Conservation (phyloP, 179 eudicot genomes). For the Silene coronaria region DNA sequence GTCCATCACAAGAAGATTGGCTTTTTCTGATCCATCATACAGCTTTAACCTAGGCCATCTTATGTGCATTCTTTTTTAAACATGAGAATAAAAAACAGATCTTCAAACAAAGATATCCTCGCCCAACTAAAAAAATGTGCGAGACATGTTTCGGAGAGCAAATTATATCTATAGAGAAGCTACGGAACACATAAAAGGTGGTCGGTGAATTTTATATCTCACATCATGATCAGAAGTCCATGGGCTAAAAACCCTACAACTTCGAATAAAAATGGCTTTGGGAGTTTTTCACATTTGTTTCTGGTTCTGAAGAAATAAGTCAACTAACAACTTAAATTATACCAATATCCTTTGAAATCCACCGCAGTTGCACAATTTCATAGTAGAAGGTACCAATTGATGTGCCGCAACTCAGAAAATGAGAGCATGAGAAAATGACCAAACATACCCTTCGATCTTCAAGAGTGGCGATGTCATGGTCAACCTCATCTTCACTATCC, state of each 20-base stretch:
- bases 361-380: neutral
- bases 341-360: neutral
- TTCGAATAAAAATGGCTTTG: neutral
- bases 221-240: too few relatives aligned
- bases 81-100: neutral
- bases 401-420: neutral
- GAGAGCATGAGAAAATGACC: neutral
- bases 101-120: neutral
- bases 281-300: neutral
- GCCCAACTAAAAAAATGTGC: neutral
- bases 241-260: neutral
- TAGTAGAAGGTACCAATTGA: neutral
- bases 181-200: too few relatives aligned
- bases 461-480: conserved; percentile 74
- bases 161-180: neutral
- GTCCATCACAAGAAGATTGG: too few relatives aligned
- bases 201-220: too few relatives aligned
- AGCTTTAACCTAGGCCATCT: too few relatives aligned
- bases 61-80: too few relatives aligned
- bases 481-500: conserved; percentile 97
- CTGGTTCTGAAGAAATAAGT: neutral
- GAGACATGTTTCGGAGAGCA: neutral
- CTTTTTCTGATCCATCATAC: too few relatives aligned
- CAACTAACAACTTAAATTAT: neutral
- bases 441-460: conserved; percentile 93